Evolutionary conservation across 768 basidiomycete species (phyloP), one percentile per base, ranked within the genome.

Genomic region (Strobilomyces dryophilus): DNA sequence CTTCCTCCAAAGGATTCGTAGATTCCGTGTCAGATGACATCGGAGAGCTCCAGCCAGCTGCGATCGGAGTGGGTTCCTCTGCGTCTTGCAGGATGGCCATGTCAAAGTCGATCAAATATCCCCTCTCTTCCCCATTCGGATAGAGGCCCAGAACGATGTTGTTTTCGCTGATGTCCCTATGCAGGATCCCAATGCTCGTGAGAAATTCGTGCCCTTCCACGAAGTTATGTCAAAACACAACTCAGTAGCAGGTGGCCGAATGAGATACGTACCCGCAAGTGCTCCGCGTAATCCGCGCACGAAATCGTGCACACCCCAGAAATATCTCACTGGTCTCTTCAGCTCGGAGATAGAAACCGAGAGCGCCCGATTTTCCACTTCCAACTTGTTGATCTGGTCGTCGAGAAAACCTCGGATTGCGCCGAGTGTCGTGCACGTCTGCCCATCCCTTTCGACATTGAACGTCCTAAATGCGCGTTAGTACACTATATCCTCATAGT

Each of bases 31-130:
- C 32, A 26, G 43, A 11, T 45, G 5, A 7, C 8, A 27, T 35
- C 14, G 32, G 8, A 8, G 18, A 17, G 8, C n/a, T 5, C 12
- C 2, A 8, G 2, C 21, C 35, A 5, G 44, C 27, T 5, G n/a
- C n/a, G n/a, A n/a, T n/a, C n/a, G n/a, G n/a, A n/a, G n/a, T n/a
- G n/a, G n/a, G n/a, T n/a, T 45, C 27, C 3, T 52, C 44, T 5
- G 41, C 42, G 32, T 47, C 35, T 37, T 52, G 52, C 2, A 43
- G 17, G 0, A 52, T 52, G 5, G 53, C 52, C 55, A 57, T 52
- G 27, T 72, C 68, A 2, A 71, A 49, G 48, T 71, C 71, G n/a
- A 60, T 69, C 45, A 72, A 18, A 35, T 67, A 71, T 1, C 68
- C 70, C 31, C 55, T 29, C 20, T 47, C 31, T 10, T 47, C 36